Conservation (phyloP, 2,329 filamentous ascomycete genomes). For the Emericellopsis cladophorae region DNA sequence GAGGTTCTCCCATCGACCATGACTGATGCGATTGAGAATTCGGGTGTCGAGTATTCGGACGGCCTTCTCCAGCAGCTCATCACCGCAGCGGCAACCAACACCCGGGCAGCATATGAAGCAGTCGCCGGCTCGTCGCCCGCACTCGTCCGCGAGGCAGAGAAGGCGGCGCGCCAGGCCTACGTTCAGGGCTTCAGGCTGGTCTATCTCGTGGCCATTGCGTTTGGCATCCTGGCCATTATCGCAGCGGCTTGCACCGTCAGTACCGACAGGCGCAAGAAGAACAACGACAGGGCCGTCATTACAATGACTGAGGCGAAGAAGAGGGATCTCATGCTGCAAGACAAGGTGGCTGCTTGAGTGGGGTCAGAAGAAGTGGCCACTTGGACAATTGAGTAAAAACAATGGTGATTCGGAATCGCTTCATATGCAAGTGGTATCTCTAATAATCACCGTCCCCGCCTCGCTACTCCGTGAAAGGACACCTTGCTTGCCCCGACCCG, state of each 20-base stretch:
- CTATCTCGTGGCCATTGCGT: constrained; percentile 20
- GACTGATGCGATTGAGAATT: constrained; percentile 8
- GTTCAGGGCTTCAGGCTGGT: constrained; percentile 19
- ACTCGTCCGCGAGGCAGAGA: constrained; percentile 11
- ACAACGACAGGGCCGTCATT: constrained; percentile 10
- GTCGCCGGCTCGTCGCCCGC: constrained; percentile 13
- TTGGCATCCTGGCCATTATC: constrained; percentile 16
- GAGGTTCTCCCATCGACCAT: constrained; percentile 9
- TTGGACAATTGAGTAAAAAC: too few species aligned
- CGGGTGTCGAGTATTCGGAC: constrained; percentile 8
- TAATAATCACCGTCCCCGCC: too few species aligned
- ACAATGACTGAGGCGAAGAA: constrained; percentile 11
- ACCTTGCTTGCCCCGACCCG: too few species aligned
- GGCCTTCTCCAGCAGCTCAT: constrained; percentile 9
- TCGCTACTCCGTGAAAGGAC: too few species aligned
- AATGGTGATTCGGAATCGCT: too few species aligned
- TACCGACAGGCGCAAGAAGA: constrained; percentile 18
- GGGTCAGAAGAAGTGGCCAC: background rate
- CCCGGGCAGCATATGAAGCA: constrained; percentile 15
- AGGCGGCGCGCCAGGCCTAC: constrained; percentile 17
- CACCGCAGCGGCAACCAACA: constrained; percentile 15
- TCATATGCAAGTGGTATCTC: too few species aligned
- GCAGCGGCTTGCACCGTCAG: constrained; percentile 16
- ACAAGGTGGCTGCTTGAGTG: constrained; percentile 3
- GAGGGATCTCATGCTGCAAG: constrained; percentile 4